These are phyloP conservation scores for Vitis cinerea DNA, from an alignment of 164 flowering plant genomes.

Conservation along the genomic window DNA sequence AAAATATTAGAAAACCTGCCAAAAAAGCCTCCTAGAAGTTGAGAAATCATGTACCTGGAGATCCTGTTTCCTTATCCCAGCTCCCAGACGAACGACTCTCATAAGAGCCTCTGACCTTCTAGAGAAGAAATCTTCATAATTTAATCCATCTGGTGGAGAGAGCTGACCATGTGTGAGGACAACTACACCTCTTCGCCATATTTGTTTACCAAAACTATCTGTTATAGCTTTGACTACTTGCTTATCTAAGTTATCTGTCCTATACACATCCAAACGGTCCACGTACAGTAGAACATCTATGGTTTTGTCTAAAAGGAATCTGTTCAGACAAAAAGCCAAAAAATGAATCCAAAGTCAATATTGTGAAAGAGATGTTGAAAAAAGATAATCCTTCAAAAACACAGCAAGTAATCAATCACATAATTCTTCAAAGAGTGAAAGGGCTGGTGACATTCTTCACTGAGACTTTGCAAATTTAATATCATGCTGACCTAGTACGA, in stretches of 20 bases:
- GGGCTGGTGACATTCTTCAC: too few relatives aligned
- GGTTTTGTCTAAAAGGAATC: conserved; percentile 90
- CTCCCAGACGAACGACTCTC: conserved; percentile 66
- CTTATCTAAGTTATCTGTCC: conserved; percentile 90
- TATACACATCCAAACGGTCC: conserved; percentile 90
- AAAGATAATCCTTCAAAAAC: not conserved
- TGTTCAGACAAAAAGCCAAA: conserved; percentile 27
- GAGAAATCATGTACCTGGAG: conserved; percentile 34
- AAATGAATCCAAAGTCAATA: not conserved
- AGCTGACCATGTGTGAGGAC: conserved; percentile 96
- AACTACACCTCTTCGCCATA: conserved; percentile 78
- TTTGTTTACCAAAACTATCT: conserved; percentile 77
- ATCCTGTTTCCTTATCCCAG: conserved; percentile 54
- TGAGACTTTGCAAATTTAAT: too few relatives aligned
- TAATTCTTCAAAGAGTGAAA: too few relatives aligned
- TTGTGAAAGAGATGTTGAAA: not conserved
- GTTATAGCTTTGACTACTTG: conserved; percentile 83
- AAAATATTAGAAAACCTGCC: not conserved
- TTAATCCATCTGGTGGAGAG: conserved; percentile 89
- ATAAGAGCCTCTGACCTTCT: conserved; percentile 83
- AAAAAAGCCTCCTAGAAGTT: too few relatives aligned
- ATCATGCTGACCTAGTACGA: conserved; percentile 4
- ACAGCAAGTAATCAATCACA: not conserved
- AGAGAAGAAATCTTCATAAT: conserved; percentile 68
- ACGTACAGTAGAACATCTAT: conserved; percentile 92